A percentile compares a stretch with the other conserved stretches of the same genome.
Evolutionary conservation across 768 basidiomycete species (phyloP).

Genomic region (Boletus pseudo-olivaceus): DNA sequence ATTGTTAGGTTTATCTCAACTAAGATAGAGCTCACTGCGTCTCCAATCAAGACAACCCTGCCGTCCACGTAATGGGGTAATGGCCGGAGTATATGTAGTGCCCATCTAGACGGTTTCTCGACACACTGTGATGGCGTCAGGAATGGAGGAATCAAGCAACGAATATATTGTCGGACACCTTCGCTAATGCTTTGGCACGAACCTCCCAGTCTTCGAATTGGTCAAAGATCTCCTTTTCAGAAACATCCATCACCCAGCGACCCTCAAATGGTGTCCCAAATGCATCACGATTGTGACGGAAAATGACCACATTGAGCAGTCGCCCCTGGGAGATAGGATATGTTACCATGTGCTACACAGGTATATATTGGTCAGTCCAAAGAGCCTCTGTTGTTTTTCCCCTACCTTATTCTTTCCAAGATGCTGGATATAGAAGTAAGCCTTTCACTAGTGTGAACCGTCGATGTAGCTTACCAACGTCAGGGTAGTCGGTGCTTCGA

Average conservation of each 20-base stretch:
- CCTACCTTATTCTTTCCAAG: constrained; percentile 21
- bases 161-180: constrained; percentile 1
- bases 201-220: constrained; percentile 28
- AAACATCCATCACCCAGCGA: constrained; percentile 26
- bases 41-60: constrained; percentile 45
- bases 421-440: constrained; percentile 15
- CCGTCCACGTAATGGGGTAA: constrained; percentile 38
- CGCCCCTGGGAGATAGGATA: constrained; percentile 39
- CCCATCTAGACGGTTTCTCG: constrained; percentile 40
- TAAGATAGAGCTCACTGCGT: constrained; percentile 36
- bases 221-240: constrained; percentile 31
- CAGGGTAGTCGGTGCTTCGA: constrained; percentile 23
- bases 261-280: constrained; percentile 33
- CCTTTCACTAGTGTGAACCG: neutral
- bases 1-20: neutral
- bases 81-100: constrained; percentile 38
- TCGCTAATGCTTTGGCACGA: constrained; percentile 5
- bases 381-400: neutral
- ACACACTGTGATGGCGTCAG: constrained; percentile 28
- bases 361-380: neutral
- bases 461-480: constrained; percentile 12
- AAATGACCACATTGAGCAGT: constrained; percentile 36
- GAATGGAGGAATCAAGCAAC: neutral
- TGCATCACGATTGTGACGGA: constrained; percentile 22
- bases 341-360: constrained; percentile 36